A percentile compares a stretch with the other conserved stretches of the same genome.
Conservation (phyloP, 2,329 filamentous ascomycete species). For the Myotisia sp. region DNA sequence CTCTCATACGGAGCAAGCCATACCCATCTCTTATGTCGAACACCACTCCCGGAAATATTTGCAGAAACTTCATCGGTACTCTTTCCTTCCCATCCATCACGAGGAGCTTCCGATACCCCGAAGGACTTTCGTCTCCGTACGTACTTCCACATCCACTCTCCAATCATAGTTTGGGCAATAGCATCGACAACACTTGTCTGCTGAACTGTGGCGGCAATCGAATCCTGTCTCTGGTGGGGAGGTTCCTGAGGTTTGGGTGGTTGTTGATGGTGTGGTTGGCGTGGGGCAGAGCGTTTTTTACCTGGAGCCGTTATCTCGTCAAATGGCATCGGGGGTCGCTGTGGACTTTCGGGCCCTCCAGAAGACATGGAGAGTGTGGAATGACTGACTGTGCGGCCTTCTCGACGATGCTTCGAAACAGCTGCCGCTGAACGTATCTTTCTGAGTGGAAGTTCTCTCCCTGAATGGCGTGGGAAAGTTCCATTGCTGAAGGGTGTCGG, state of each 20-base stretch:
- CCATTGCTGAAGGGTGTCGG: slow-evolving; percentile 50
- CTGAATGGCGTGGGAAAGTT: slow-evolving; percentile 40
- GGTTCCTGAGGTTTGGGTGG: slow-evolving; percentile 15
- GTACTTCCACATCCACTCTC: slow-evolving; percentile 49
- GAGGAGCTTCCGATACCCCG: slow-evolving; percentile 43
- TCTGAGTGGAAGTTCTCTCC: slow-evolving; percentile 49
- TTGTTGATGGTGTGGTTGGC: slow-evolving; percentile 16
- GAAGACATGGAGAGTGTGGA: slow-evolving; percentile 50
- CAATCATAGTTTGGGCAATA: slow-evolving; percentile 96
- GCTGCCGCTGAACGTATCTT: slow-evolving; percentile 75
- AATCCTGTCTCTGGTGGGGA: slow-evolving; percentile 31
- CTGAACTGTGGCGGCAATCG: slow-evolving; percentile 46
- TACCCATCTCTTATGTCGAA: slow-evolving; percentile 87
- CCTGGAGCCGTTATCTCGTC: slow-evolving; percentile 51
- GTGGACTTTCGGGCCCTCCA: slow-evolving; percentile 53
- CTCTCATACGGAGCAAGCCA: slow-evolving; percentile 96
- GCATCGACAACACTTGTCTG: slow-evolving; percentile 79
- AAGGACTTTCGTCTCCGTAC: slow-evolving; percentile 63
- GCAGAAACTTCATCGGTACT: slow-evolving; percentile 55
- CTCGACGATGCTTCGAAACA: slow-evolving; percentile 40
- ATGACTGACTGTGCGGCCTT: slow-evolving; percentile 22
- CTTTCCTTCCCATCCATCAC: slow-evolving; percentile 37
- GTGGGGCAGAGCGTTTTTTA: slow-evolving; percentile 20
- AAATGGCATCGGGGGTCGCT: slow-evolving; percentile 55
- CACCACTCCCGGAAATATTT: slow-evolving; percentile 50